These are phyloP conservation scores for Dendrobium officinale DNA, from an alignment of 106 monocot species.

Conservation along the genomic window DNA sequence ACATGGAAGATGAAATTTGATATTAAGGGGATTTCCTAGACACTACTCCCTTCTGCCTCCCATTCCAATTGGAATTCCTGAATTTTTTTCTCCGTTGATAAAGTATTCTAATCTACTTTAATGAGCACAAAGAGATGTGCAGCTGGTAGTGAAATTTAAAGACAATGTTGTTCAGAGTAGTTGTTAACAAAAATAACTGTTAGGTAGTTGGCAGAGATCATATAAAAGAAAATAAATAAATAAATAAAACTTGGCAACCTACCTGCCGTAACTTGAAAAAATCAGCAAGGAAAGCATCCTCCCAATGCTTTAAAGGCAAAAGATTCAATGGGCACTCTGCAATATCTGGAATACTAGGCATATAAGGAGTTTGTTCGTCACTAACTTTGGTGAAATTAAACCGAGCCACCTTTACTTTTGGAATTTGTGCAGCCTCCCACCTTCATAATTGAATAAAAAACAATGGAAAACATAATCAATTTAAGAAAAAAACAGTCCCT, in stretches of 20 bases:
- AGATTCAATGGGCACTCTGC: constrained; percentile 54
- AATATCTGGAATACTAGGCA: constrained; percentile 86
- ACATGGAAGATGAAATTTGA: background rate
- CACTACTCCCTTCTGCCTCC: background rate
- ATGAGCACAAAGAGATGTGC: background rate
- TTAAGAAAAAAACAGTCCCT: background rate
- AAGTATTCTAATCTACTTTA: background rate
- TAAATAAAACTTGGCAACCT: background rate
- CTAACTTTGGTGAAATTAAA: constrained; percentile 26
- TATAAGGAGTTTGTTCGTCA: constrained; percentile 78
- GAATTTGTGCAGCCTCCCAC: constrained; percentile 90
- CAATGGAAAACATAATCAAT: background rate
- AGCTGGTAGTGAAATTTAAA: background rate
- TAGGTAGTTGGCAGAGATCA: background rate
- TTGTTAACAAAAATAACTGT: too few relatives aligned
- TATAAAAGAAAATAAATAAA: background rate
- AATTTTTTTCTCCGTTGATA: background rate
- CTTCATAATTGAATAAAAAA: constrained; percentile 19
- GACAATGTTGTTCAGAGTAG: background rate
- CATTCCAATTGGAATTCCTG: background rate
- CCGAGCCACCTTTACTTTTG: constrained; percentile 73
- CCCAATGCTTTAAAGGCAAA: constrained; percentile 69
- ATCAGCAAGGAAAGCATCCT: constrained; percentile 54
- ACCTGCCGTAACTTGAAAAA: constrained; percentile 71
- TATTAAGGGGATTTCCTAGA: background rate